Evolutionary conservation across 306 rosid species (phyloP).

Genomic region (Geum urbanum): DNA sequence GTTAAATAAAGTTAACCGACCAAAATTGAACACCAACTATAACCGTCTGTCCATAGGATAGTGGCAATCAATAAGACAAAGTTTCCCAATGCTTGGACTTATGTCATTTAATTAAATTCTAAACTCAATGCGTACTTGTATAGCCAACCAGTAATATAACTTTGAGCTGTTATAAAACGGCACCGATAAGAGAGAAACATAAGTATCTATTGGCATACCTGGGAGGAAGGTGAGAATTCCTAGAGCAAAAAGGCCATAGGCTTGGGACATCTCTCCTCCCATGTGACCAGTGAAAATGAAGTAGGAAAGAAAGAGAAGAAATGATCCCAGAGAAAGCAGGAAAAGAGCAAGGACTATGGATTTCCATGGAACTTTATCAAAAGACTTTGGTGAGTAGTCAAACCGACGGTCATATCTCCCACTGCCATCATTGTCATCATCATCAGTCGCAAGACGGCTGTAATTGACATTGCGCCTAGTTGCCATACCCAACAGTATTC

Average conservation of each 20-base stretch:
- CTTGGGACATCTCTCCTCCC: conserved; percentile 91
- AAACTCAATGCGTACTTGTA: not conserved
- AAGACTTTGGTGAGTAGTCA: conserved; percentile 69
- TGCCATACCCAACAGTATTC: conserved; percentile 41
- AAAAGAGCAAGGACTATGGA: conserved; percentile 85
- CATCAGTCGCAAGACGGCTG: conserved; percentile 53
- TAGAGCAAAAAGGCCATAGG: conserved; percentile 77
- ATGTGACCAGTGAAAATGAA: conserved; percentile 88
- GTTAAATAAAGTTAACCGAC: not conserved
- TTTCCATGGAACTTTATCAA: conserved; percentile 92
- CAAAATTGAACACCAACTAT: not conserved
- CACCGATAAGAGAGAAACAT: not conserved
- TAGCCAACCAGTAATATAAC: not conserved
- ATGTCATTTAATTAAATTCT: not conserved
- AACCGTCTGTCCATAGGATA: not conserved
- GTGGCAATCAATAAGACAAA: not conserved
- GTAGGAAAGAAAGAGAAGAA: conserved; percentile 74
- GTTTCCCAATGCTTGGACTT: not conserved
- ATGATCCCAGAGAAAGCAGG: conserved; percentile 63
- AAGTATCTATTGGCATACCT: conserved; percentile 41
- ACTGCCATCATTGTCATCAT: conserved; percentile 33
- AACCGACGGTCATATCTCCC: conserved; percentile 71
- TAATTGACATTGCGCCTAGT: conserved; percentile 66
- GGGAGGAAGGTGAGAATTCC: conserved; percentile 94
- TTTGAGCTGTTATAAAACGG: not conserved